phyloP scores from a whole-genome alignment of 768 basidiomycete genomes.

The Dacryopinax spathularia region DNA sequence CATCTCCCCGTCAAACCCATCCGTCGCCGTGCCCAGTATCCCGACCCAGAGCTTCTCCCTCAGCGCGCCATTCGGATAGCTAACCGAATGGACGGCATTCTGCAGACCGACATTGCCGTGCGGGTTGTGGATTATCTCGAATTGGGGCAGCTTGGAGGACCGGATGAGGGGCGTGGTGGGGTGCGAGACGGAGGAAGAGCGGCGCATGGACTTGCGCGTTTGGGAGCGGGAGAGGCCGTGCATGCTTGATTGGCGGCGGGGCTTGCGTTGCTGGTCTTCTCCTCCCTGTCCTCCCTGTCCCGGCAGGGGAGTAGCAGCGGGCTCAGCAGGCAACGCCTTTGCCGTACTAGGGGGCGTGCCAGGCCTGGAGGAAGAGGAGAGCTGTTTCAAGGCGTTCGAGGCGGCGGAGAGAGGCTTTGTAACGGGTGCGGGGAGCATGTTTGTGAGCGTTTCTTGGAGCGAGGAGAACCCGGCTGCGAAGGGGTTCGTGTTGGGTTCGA shows the following conservation, averaged over 20 bases:
- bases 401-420: not conserved
- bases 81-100: slow-evolving; percentile 59
- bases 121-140: slow-evolving; percentile 29
- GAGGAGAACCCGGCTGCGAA: not conserved
- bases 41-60: slow-evolving; percentile 50
- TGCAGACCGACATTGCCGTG: slow-evolving; percentile 74
- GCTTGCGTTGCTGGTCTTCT: slow-evolving; percentile 1
- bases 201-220: not conserved
- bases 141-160: not conserved
- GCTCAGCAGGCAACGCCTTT: no score
- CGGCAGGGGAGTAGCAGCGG: no score
- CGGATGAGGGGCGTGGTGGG: slow-evolving; percentile 1
- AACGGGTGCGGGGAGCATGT: not conserved
- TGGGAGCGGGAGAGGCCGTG: not conserved
- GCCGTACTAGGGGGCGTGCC: not conserved
- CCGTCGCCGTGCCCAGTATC: slow-evolving; percentile 58
- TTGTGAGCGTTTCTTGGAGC: not conserved
- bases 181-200: not conserved
- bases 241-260: not conserved
- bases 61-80: slow-evolving; percentile 27
- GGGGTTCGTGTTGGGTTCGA: not conserved
- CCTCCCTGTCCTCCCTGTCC: not conserved
- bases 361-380: not conserved
- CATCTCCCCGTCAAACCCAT: slow-evolving; percentile 43
- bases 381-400: not conserved